Evolutionary conservation across 1,284 basidiomycete species (phyloP), one percentile per base, ranked within the genome.

Genomic region (Phaffia rhodozyma): DNA sequence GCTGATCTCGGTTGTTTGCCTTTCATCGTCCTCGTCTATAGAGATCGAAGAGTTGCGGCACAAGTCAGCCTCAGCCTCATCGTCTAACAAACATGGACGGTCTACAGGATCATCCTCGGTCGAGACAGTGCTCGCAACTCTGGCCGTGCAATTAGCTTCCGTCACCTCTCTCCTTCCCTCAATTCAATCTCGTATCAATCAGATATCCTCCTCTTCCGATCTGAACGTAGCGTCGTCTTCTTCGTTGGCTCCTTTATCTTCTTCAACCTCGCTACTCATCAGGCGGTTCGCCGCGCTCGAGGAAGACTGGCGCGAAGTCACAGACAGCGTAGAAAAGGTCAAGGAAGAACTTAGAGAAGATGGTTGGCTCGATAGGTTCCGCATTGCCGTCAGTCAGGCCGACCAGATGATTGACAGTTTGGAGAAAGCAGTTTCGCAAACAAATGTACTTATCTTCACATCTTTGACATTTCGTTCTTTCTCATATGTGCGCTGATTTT

Each of bases 401-500:
- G 87, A 93, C 72, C 89, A 88, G 32, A 94, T 97, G 91, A 93
- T 97, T 90, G 84, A 85, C 32, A 91, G 89, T 71, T 76, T 97
- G 67, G 89, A 96, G 77, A 94, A 91, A 73, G 88, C 87, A 7
- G 84, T 93, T 55, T 84, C 84, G 68, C 82, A 87, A 69, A 91
- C 87, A 77, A 85, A 89, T 78, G 86, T 86, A 70, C 61, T 81
- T 75, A 65, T 62, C 58, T 23, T 20, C 18, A 18, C 27, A 18
- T 13, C n/a, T 53, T 29, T 25, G 25, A 43, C 16, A 1, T 20
- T 34, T 5, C 27, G 3, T 34, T 16, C 55, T 2, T 1, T 5
- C 20, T n/a, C 2, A 23, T 34, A 23, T 57, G 18, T 11, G 25
- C 30, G 20, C 25, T 38, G 20, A 38, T 20, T 48, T 9, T 57